A percentile compares a stretch with the other conserved stretches of the same genome.
phyloP scores from a whole-genome alignment of 148 eudicot genomes.

The Rhododendron vialii region DNA sequence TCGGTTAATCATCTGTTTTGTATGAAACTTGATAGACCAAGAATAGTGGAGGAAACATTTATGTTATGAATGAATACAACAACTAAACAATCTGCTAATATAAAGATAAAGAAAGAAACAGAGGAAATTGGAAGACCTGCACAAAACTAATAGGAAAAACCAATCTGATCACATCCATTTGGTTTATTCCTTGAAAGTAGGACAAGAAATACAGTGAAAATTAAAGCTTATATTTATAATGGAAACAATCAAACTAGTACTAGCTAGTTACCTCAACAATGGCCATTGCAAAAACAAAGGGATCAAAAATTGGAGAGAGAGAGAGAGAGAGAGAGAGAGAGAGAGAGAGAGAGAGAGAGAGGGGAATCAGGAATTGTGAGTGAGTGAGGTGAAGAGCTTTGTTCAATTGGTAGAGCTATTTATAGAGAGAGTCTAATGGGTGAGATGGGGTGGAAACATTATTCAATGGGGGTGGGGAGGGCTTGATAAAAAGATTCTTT shows the following conservation, averaged over 20 bases:
- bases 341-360: background rate
- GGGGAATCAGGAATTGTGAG: too few species aligned
- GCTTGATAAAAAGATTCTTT: constrained; percentile 16
- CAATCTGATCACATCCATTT: background rate
- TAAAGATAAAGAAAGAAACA: background rate
- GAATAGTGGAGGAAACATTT: background rate
- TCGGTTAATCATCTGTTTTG: background rate
- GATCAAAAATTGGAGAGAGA: background rate
- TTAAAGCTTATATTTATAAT: too few species aligned
- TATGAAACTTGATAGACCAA: background rate
- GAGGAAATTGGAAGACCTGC: background rate
- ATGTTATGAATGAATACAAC: background rate
- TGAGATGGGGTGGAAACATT: background rate
- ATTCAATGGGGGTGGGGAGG: background rate
- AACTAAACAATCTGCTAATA: background rate
- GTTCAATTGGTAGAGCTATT: constrained; percentile 22
- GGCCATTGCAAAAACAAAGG: constrained; percentile 28
- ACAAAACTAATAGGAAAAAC: background rate
- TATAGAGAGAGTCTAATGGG: constrained; percentile 29
- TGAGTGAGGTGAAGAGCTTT: constrained; percentile 11
- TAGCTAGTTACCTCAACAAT: constrained; percentile 21
- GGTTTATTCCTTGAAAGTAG: background rate
- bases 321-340: background rate
- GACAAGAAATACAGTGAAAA: background rate
- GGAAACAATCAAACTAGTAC: background rate